phyloP scores from a whole-genome alignment of 1,284 basidiomycete genomes.

The Flammula alnicola region DNA sequence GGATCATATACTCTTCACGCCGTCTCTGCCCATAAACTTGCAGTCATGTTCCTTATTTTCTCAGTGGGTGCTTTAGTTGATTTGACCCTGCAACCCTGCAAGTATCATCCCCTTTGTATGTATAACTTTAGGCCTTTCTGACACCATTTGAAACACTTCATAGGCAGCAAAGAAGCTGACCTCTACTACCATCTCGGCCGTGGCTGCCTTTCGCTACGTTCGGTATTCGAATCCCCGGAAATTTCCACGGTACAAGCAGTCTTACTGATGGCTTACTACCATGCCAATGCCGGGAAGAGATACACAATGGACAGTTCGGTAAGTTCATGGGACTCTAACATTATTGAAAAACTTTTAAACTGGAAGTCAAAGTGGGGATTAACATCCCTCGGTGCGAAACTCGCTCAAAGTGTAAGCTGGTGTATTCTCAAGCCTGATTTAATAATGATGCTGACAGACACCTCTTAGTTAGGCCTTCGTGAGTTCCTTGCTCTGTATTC shows the following conservation, averaged over 20 bases:
- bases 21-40: constrained; percentile 56
- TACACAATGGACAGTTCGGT: constrained; percentile 56
- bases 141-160: background rate
- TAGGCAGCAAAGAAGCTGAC: constrained; percentile 61
- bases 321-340: constrained; percentile 15
- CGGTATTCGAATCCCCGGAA: constrained; percentile 66
- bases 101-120: constrained; percentile 20
- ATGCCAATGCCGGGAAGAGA: constrained; percentile 54
- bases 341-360: background rate
- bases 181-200: constrained; percentile 62
- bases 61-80: constrained; percentile 66
- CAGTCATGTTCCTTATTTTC: constrained; percentile 62
- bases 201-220: constrained; percentile 59
- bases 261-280: constrained; percentile 56
- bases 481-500: constrained; percentile 25
- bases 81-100: constrained; percentile 61
- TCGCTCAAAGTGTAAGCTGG: constrained; percentile 58
- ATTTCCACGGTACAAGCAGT: constrained; percentile 65
- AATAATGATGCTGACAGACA: constrained; percentile 15
- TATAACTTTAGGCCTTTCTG: background rate
- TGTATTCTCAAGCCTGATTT: constrained; percentile 3
- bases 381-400: constrained; percentile 53
- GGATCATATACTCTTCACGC: constrained; percentile 30
- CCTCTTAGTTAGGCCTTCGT: constrained; percentile 58
- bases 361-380: constrained; percentile 47